These are phyloP conservation scores for Xylariaceae sp. DNA, from an alignment of 2,329 filamentous ascomycete species.

Conservation along the genomic window DNA sequence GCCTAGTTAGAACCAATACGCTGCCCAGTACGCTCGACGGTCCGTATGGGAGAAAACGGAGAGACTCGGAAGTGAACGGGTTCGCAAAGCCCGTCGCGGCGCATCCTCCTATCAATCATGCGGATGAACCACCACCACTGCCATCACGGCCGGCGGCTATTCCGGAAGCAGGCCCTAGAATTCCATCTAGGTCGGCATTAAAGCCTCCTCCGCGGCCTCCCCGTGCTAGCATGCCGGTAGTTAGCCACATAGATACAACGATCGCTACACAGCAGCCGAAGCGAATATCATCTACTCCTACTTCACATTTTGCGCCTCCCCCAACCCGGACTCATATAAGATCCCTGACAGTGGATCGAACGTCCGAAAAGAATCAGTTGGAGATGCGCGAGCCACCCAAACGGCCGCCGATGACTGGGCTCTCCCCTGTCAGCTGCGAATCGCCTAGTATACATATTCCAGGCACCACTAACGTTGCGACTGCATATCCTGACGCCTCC, in stretches of 20 bases:
- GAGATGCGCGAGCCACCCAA: slow-evolving; percentile 36
- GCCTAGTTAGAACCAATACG: slow-evolving; percentile 30
- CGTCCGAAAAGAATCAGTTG: slow-evolving; percentile 35
- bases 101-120: slow-evolving; percentile 39
- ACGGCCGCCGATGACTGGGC: slow-evolving; percentile 21
- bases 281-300: slow-evolving; percentile 43
- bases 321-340: slow-evolving; percentile 41
- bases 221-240: slow-evolving; percentile 31
- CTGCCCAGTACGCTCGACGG: slow-evolving; percentile 42
- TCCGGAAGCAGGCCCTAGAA: slow-evolving; percentile 31
- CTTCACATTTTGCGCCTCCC: slow-evolving; percentile 38
- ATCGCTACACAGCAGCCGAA: slow-evolving; percentile 31
- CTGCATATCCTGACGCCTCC: slow-evolving; percentile 77
- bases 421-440: slow-evolving; percentile 16
- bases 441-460: slow-evolving; percentile 24
- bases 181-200: slow-evolving; percentile 27
- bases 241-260: slow-evolving; percentile 22
- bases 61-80: slow-evolving; percentile 41
- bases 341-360: slow-evolving; percentile 47
- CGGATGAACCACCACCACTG: slow-evolving; percentile 45
- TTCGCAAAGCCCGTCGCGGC: slow-evolving; percentile 34
- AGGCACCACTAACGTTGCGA: slow-evolving; percentile 44
- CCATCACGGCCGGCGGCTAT: slow-evolving; percentile 44
- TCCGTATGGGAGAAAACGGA: slow-evolving; percentile 44
- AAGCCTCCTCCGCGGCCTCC: slow-evolving; percentile 43